Base-by-base conservation (phyloP, 768 basidiomycete species). In the Pisolithus albus region DNA sequence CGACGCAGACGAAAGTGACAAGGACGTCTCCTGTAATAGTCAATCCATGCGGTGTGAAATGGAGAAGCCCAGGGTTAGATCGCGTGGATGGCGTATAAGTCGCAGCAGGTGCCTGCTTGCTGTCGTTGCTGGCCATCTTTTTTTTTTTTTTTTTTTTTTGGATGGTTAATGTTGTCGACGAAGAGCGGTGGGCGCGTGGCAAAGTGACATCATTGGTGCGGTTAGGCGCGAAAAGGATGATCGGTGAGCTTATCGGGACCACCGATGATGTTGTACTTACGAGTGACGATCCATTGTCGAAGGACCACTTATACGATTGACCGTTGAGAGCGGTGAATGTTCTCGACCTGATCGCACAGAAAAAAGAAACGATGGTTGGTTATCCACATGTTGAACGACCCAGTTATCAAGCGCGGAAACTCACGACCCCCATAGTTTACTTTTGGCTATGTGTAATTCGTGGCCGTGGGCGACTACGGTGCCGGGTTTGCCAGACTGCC, bases 251-350 rank as follows among this genome's bases (percentile, higher is more conserved):
- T 36, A 47, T 47, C 46, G 46, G 10, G 21, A 15, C 19, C 36
- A 13, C 10, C 11, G 42, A 46, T 51, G 30, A 34, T 13, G 19
- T 18, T 13, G 5, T 23, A 51, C 60, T 50, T 50, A 69, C 65
- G 61, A 69, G 46, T 36, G 61, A 61, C 1, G 66, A 56, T 30
- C 67, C 65, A 7, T 67, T 67, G 26, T 63, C 61, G 38, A 69
- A 67, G 18, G 65, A 60, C 66, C 66, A 67, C 52, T 67, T 67
- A 51, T 67, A 67, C 6, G 66, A 64, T 40, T 67, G 63, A 16
- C 65, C 66, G 43, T 67, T 67, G 57, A 69, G 58, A 23, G 66
- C 67, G 38, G 59, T 67, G 38, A 67, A 67, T 41, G 67, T 67
- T 26, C 66, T 57, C 34, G 66, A 69, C 46, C 65, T 67, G 45